Evolutionary conservation across 2,329 filamentous ascomycete species (phyloP), one percentile per base, ranked within the genome.

Genomic region (Chaetomium sp.): DNA sequence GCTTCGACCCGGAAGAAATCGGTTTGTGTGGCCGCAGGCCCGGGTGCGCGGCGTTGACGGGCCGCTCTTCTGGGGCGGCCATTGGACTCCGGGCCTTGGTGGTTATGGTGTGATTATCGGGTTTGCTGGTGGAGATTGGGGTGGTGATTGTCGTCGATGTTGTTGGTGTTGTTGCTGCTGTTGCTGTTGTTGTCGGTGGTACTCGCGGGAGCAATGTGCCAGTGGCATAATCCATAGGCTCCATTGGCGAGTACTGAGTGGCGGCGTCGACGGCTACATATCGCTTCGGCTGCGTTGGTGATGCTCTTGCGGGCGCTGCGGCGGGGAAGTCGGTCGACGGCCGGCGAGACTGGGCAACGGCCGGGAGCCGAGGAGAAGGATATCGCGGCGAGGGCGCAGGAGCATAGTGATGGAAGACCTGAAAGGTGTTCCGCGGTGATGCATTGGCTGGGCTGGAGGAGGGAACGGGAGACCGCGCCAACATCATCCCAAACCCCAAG

Each of bases 391-490:
- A 71, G 60, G 66, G 68, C 63, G 72, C 68, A 70, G 77, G 70
- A 64, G 74, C 74, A 75, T 78, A 78, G 66, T 76, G 19, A 27
- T 27, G 75, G 67, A 71, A 69, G 63, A 47, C 62, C 59, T 65
- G 68, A 53, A 76, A 73, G 64, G 71, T 70, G 64, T 65, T 70
- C 58, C 60, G 48, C 59, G 79, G 77, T 50, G 79, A 81, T 66
- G 76, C 74, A 74, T 75, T 80, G 71, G 76, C 72, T 63, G 77
- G 73, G 66, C 71, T 70, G 67, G 76, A 68, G 67, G 76, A 68
- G 66, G 77, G 71, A 62, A 77, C 71, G 59, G 79, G 78, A 66
- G 79, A 81, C 67, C 78, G 79, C 70, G 78, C 79, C 76, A 82
- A 76, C 79, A 82, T 82, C 74, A 71, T 80, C 73, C 70, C 71